A percentile compares a stretch with the other conserved stretches of the same genome.
Evolutionary conservation across 768 basidiomycete species (phyloP).

Genomic region (Lactarius hengduanensis): DNA sequence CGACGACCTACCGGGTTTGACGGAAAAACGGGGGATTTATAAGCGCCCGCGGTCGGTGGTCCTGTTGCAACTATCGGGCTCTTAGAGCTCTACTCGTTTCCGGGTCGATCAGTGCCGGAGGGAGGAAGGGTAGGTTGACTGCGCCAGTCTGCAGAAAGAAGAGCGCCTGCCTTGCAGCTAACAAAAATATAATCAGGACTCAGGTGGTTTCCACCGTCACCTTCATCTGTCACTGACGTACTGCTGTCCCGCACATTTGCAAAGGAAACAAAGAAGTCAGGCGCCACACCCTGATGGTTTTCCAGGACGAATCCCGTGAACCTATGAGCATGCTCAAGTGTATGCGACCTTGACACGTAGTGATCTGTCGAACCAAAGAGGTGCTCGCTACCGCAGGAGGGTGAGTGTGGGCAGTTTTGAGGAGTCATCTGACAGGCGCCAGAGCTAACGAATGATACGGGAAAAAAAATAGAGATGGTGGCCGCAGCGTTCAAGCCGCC

Average conservation of each 20-base stretch:
- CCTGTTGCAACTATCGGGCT: not conserved
- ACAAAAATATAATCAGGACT: not conserved
- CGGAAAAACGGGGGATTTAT: no score
- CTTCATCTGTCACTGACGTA: not conserved
- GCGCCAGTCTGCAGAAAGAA: not conserved
- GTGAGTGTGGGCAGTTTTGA: not conserved
- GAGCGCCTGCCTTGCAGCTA: not conserved
- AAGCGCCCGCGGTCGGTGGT: no score
- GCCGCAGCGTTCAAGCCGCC: not conserved
- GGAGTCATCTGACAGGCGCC: not conserved
- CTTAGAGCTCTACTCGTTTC: not conserved
- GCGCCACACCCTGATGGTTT: not conserved
- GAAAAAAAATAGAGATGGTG: not conserved
- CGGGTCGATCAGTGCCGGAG: not conserved
- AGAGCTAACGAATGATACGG: not conserved
- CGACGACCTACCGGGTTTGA: not conserved
- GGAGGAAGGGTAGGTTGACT: not conserved
- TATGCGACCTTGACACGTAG: not conserved
- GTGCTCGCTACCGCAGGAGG: not conserved
- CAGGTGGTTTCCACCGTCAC: not conserved
- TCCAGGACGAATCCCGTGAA: not conserved
- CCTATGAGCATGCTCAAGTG: not conserved
- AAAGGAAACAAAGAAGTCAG: not conserved
- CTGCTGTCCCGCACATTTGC: not conserved
- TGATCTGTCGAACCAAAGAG: not conserved